Conservation (phyloP, 805 yeast species). For the Saccharomycopsis sp. region DNA sequence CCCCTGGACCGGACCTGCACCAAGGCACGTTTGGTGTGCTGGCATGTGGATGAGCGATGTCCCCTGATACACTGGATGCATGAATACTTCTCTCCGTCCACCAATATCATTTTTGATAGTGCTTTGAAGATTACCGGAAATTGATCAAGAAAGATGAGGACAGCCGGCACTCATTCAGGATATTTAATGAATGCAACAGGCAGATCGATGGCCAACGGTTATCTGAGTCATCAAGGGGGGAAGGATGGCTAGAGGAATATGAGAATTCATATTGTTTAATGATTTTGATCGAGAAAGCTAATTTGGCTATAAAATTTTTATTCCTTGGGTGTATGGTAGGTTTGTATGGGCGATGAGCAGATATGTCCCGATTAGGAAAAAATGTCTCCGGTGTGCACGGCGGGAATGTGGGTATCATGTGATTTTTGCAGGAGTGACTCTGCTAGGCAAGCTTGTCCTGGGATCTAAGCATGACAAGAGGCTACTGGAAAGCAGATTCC, state of each 20-base stretch:
- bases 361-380: background rate
- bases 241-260: background rate
- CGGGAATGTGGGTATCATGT: background rate
- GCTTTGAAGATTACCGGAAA: no score
- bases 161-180: no score
- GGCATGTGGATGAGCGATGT: slow-evolving; percentile 83
- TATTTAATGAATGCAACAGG: no score
- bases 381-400: background rate
- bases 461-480: no score
- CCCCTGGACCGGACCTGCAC: slow-evolving; percentile 89
- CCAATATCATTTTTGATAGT: slow-evolving; percentile 56
- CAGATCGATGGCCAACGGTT: no score
- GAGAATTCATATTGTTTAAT: background rate
- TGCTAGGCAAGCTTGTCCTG: no score
- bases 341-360: background rate
- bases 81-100: slow-evolving; percentile 73
- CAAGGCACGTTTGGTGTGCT: slow-evolving; percentile 71
- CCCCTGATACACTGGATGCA: slow-evolving; percentile 88
- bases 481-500: no score
- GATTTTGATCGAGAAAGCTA: background rate
- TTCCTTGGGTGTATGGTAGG: background rate
- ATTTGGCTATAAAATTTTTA: background rate
- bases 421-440: no score
- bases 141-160: no score
- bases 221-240: background rate